A percentile compares a stretch with the other conserved stretches of the same genome.
Conservation (phyloP, 1,139 yeast genomes). For the Wickerhamomyces sp. region DNA sequence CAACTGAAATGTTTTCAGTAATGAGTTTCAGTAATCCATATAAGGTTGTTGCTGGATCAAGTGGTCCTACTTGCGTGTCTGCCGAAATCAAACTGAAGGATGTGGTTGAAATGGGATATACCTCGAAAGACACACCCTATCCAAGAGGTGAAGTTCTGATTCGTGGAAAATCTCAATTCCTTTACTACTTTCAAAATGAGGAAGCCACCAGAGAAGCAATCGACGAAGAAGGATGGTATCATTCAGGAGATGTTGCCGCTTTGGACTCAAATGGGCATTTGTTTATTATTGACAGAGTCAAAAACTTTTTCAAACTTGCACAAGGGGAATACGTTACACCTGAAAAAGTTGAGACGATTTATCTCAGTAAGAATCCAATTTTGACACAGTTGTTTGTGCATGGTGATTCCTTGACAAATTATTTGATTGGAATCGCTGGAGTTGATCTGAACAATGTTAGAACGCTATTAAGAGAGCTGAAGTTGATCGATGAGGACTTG, state of each 20-base stretch:
- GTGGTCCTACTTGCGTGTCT: conserved; percentile 41
- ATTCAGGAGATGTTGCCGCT: conserved; percentile 47
- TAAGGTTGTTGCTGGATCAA: conserved; percentile 38
- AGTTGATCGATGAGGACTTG: conserved; percentile 1
- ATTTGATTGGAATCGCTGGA: conserved; percentile 43
- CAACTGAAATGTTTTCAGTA: conserved; percentile 48
- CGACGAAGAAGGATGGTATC: conserved; percentile 47
- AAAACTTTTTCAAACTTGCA: conserved; percentile 51
- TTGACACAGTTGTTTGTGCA: conserved; percentile 38
- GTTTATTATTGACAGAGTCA: conserved; percentile 46
- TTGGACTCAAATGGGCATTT: conserved; percentile 32
- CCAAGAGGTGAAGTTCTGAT: conserved; percentile 37
- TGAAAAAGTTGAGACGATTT: conserved; percentile 45
- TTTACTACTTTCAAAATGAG: conserved; percentile 39
- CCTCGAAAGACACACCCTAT: conserved; percentile 35
- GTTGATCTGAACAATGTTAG: conserved; percentile 29
- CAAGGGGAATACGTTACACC: conserved; percentile 58
- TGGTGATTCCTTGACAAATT: conserved; percentile 41
- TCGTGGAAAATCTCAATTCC: conserved; percentile 44
- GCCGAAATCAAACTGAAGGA: conserved; percentile 41
- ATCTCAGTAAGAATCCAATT: conserved; percentile 35
- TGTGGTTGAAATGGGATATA: conserved; percentile 47
- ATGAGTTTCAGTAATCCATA: conserved; percentile 30
- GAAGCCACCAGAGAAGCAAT: conserved; percentile 31
- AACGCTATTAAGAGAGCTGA: background rate